A percentile compares a stretch with the other conserved stretches of the same genome.
These are phyloP conservation scores for Viola odorata DNA, from an alignment of 345 rosid genomes.

Conservation along the genomic window DNA sequence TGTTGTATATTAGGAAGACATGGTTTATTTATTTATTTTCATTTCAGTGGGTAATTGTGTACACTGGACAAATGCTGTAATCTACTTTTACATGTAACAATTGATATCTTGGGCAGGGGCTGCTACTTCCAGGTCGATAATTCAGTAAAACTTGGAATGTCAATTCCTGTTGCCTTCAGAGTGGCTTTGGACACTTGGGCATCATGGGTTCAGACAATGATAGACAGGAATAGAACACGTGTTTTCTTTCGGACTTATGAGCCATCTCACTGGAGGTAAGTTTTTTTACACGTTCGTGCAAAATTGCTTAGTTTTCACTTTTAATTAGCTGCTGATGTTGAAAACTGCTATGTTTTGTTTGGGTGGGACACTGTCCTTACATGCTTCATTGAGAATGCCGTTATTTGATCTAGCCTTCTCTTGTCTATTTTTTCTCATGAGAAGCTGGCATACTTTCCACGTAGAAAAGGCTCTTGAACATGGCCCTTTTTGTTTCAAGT, in stretches of 20 bases:
- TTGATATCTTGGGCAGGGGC: conserved; percentile 50
- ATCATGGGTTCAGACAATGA: conserved; percentile 55
- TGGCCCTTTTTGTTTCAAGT: neutral
- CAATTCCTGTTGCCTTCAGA: conserved; percentile 70
- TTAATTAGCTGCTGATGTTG: no score
- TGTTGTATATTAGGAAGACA: no score
- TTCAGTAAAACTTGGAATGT: conserved; percentile 74
- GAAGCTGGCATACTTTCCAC: no score
- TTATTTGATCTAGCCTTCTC: no score
- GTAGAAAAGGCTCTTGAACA: no score
- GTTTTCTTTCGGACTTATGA: conserved; percentile 79
- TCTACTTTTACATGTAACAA: conserved; percentile 4
- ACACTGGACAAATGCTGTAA: no score
- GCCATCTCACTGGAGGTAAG: conserved; percentile 89
- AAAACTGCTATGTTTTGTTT: no score
- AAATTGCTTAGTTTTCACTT: neutral
- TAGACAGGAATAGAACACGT: conserved; percentile 54
- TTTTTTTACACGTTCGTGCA: neutral
- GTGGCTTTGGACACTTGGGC: conserved; percentile 81
- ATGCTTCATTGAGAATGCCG: neutral
- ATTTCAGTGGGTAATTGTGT: no score
- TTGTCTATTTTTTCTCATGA: no score
- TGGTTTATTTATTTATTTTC: no score
- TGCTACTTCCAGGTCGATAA: conserved; percentile 84
- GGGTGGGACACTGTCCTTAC: no score